A percentile compares a stretch with the other conserved stretches of the same genome.
These are phyloP conservation scores for Pezicula radicicola DNA, from an alignment of 2,329 filamentous ascomycete genomes.

Conservation along the genomic window DNA sequence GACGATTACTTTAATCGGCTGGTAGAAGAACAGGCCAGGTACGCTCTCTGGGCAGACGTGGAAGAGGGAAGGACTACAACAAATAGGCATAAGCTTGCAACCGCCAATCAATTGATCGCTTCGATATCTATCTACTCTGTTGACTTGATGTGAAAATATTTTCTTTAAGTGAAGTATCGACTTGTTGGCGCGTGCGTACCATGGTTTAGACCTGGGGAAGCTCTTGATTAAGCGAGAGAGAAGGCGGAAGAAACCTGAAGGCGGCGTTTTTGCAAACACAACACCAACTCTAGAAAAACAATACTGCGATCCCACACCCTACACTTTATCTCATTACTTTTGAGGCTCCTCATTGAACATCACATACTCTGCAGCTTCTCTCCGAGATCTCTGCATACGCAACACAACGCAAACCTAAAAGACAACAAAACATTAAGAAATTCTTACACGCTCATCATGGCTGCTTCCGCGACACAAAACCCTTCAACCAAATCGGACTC, in stretches of 20 bases:
- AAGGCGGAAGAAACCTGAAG: conserved; percentile 40
- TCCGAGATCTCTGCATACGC: not conserved
- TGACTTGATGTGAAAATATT: no score
- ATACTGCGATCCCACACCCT: not conserved
- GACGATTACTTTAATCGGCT: no score
- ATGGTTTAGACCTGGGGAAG: no score
- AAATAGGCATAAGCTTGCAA: no score
- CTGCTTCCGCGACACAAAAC: conserved; percentile 61
- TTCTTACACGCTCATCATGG: conserved; percentile 44
- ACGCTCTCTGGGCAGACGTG: no score
- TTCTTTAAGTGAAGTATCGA: no score
- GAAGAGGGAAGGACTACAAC: no score
- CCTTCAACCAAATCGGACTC: conserved; percentile 58
- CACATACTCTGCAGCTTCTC: not conserved
- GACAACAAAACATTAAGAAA: conserved; percentile 32
- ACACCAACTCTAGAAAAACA: not conserved
- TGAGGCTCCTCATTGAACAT: not conserved
- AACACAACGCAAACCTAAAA: conserved; percentile 34
- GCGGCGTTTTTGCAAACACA: not conserved
- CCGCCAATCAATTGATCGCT: no score
- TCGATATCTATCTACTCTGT: no score
- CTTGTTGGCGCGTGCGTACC: no score
- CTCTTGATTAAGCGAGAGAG: conserved; percentile 12
- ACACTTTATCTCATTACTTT: not conserved
- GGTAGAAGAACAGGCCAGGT: no score